phyloP scores from a whole-genome alignment of 495 filamentous ascomycete genomes.

The Penicillium desertorum region DNA sequence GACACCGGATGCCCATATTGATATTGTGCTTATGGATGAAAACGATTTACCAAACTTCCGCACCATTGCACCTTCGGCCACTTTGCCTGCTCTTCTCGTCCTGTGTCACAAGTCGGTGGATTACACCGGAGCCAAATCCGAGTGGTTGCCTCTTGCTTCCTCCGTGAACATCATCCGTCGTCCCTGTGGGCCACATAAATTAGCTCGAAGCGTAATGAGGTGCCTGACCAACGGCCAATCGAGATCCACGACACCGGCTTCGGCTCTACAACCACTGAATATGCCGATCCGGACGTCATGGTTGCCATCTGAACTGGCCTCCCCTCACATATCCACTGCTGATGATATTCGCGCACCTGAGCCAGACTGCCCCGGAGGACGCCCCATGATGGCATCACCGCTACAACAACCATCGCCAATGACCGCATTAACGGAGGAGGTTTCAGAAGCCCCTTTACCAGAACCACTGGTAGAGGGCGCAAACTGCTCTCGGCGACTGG shows the following conservation, averaged over 20 bases:
- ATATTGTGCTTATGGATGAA: conserved; percentile 47
- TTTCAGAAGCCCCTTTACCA: conserved; percentile 17
- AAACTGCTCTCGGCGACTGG: conserved; percentile 5
- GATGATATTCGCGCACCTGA: not conserved
- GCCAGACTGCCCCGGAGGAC: not conserved
- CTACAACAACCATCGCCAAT: conserved; percentile 12
- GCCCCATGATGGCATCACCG: not conserved
- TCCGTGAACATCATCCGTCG: conserved; percentile 49
- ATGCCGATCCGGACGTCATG: conserved; percentile 15
- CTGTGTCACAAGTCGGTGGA: conserved; percentile 39
- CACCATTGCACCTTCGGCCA: conserved; percentile 13
- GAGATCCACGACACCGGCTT: conserved; percentile 17
- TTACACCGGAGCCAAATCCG: conserved; percentile 26
- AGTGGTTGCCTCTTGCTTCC: conserved; percentile 36
- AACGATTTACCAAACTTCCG: conserved; percentile 26
- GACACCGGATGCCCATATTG: conserved; percentile 29
- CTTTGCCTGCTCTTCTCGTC: conserved; percentile 38
- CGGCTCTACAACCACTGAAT: conserved; percentile 17
- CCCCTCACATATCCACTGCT: not conserved
- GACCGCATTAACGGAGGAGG: conserved; percentile 7
- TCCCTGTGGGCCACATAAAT: conserved; percentile 63
- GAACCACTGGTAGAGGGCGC: conserved; percentile 5
- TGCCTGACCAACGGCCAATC: conserved; percentile 29
- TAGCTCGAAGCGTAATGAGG: conserved; percentile 54
- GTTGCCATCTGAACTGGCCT: conserved; percentile 5